Evolutionary conservation across 352 stramenopile genomes (phyloP), one percentile per base, ranked within the genome.

Genomic region (Bremia lactucae): DNA sequence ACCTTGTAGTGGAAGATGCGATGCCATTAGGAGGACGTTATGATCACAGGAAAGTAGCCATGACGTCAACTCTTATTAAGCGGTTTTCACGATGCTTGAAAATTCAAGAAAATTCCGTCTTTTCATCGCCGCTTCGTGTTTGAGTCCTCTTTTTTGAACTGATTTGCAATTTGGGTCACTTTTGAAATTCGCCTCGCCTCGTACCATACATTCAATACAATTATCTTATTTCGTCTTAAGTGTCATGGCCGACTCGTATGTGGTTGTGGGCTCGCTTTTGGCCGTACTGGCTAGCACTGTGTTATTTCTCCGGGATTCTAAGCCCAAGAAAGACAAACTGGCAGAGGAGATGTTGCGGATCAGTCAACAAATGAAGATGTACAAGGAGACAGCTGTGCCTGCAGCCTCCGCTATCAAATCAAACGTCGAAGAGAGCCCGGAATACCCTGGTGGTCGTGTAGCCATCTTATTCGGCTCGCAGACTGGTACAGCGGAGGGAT

Each of bases 401-500:
- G 18, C 36, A 15, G 45, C 43, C 0, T 24, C 33, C 0, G 8
- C 28, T 7, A 14, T 24, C 0, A 10, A 38, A 2, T 8, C 21
- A 25, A 67, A 53, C 31, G 39, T 65, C 10, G 55, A 79, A 0
- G 71, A 69, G 18, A 58, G 55, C 34, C 45, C 51, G 0, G 41
- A 45, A 25, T 83, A 61, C 52, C 83, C 82, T 2, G 79, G 72
- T 5, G 82, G 82, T 15, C 53, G 63, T 15, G 57, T 98, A 2
- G 85, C 73, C 13, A 87, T 98, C 31, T 94, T 97, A 51, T 99
- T 97, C 69, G 95, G 93, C 10, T 97, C 88, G 7, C 95, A 99
- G 63, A 98, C 96, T 0, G 96, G 96, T 28, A 99, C 96, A 6
- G 89, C 96, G 6, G 94, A 99, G 60, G 87, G 87, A 1, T 98